phyloP scores from a whole-genome alignment of 176 grass and related monocot genomes.

The Paspalum vaginatum region DNA sequence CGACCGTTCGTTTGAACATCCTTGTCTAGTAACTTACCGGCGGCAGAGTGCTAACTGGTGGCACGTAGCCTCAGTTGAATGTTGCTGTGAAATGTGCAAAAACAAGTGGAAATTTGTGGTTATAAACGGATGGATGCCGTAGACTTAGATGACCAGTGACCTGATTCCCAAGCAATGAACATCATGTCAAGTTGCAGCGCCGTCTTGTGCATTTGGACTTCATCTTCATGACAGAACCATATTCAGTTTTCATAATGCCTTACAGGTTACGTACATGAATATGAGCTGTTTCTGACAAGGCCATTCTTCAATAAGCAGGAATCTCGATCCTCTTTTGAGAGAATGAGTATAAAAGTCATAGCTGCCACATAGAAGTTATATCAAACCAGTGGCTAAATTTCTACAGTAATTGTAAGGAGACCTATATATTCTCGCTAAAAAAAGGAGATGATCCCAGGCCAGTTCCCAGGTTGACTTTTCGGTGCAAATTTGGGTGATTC shows the following conservation, averaged over 20 bases:
- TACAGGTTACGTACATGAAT: neutral
- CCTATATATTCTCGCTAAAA: too few species aligned
- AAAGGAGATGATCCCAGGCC: too few species aligned
- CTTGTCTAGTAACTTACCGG: too few species aligned
- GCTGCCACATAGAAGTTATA: neutral
- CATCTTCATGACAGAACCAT: neutral
- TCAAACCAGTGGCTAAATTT: neutral
- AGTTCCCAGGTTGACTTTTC: neutral
- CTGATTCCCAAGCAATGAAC: neutral
- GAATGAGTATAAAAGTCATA: neutral
- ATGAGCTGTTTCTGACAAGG: neutral
- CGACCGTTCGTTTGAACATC: too few species aligned
- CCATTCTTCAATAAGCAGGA: constrained; percentile 15
- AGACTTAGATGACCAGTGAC: neutral
- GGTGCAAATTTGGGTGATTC: neutral
- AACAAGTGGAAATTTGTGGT: neutral
- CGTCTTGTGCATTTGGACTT: neutral
- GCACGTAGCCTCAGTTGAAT: too few species aligned
- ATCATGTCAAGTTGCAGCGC: neutral
- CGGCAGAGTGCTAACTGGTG: too few species aligned
- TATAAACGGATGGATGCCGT: neutral
- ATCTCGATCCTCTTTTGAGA: neutral
- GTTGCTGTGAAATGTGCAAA: neutral
- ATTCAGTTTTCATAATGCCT: neutral
- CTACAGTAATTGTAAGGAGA: neutral